Conservation (phyloP, 1,284 basidiomycete genomes). For the Singerocomus inundabilis region DNA sequence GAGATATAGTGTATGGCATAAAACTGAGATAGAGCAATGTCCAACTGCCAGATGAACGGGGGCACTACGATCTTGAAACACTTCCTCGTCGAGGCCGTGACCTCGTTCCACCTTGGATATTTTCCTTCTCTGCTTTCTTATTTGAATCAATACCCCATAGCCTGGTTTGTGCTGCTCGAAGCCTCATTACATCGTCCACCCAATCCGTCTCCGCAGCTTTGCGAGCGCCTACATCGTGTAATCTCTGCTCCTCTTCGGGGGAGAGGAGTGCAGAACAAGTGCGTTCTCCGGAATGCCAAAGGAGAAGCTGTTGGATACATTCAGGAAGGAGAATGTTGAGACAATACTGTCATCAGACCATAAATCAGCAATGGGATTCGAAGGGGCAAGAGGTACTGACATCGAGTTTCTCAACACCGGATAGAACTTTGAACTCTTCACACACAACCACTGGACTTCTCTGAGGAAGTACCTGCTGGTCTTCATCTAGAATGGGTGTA, state of each 20-base stretch:
- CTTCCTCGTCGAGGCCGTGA: slow-evolving; percentile 29
- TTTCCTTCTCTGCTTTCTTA: slow-evolving; percentile 21
- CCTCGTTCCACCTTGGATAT: slow-evolving; percentile 27
- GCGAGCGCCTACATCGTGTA: slow-evolving; percentile 49
- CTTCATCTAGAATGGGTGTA: slow-evolving; percentile 17
- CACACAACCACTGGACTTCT: slow-evolving; percentile 37
- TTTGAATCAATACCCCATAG: slow-evolving; percentile 21
- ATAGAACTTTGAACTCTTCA: slow-evolving; percentile 52
- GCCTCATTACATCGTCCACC: slow-evolving; percentile 59
- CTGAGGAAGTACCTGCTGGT: not conserved
- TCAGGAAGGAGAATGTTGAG: slow-evolving; percentile 67
- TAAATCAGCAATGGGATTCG: not conserved
- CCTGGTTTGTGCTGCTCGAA: slow-evolving; percentile 41
- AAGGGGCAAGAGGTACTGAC: slow-evolving; percentile 35
- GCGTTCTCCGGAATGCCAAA: slow-evolving; percentile 65
- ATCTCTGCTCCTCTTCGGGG: slow-evolving; percentile 49
- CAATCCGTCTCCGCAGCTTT: slow-evolving; percentile 58
- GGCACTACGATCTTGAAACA: slow-evolving; percentile 18
- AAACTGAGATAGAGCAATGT: slow-evolving; percentile 11
- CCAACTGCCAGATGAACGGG: not conserved
- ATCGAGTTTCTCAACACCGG: slow-evolving; percentile 53
- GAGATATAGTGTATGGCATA: slow-evolving; percentile 2
- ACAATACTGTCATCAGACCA: slow-evolving; percentile 52
- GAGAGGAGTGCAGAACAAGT: slow-evolving; percentile 46
- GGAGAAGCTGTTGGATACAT: slow-evolving; percentile 61